These are phyloP conservation scores for Leavenworthia alabamica DNA, from an alignment of 345 rosid genomes.

Conservation along the genomic window DNA sequence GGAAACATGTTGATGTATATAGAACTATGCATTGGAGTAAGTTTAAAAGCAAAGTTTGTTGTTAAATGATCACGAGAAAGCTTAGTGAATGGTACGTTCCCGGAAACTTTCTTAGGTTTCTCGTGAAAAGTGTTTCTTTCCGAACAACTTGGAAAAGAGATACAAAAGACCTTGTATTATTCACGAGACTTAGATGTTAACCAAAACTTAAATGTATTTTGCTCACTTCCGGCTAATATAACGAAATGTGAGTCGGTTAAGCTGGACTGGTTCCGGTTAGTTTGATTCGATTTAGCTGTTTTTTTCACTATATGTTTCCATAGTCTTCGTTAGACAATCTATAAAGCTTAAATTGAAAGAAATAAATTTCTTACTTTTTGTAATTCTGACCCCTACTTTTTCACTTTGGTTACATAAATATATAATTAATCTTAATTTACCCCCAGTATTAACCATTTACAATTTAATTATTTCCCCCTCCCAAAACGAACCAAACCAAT, in stretches of 20 bases:
- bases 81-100: constrained; percentile 26
- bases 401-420: constrained; percentile 19
- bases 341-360: not conserved
- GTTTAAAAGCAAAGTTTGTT: constrained; percentile 13
- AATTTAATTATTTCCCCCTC: constrained; percentile 14
- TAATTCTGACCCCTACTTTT: constrained; percentile 15
- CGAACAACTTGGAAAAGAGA: constrained; percentile 27
- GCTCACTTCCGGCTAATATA: too few species aligned
- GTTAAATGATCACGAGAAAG: constrained; percentile 24
- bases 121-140: constrained; percentile 29
- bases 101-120: constrained; percentile 23
- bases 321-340: too few species aligned
- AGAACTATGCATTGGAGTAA: too few species aligned
- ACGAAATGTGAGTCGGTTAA: not conserved
- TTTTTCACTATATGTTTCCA: constrained; percentile 8
- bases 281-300: too few species aligned
- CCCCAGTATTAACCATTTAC: constrained; percentile 27
- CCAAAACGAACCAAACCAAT: constrained; percentile 24
- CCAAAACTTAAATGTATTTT: constrained; percentile 1
- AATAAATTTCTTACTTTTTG: constrained; percentile 13
- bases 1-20: constrained; percentile 24
- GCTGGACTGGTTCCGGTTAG: too few species aligned
- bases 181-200: constrained; percentile 24
- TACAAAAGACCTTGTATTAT: constrained; percentile 12
- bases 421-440: constrained; percentile 9